These are phyloP conservation scores for Kurtzmaniella quercitrusa DNA, from an alignment of 1,139 yeast species.

Conservation along the genomic window DNA sequence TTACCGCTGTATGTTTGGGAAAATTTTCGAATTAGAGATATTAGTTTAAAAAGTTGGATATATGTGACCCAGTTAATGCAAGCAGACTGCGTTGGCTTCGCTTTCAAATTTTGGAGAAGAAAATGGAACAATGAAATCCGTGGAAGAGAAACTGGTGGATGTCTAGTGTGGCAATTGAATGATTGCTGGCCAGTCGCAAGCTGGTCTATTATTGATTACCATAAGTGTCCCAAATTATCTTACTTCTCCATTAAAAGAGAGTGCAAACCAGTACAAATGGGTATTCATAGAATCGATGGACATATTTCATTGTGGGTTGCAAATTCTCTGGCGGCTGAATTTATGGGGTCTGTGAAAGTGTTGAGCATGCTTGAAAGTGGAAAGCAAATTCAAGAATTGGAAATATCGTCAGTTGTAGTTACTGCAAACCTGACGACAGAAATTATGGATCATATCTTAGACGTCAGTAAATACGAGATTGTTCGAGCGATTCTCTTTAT, in stretches of 20 bases:
- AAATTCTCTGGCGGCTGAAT: constrained; percentile 21
- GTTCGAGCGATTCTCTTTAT: constrained; percentile 16
- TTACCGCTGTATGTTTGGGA: constrained; percentile 42
- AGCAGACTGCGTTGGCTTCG: constrained; percentile 44
- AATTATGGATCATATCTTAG: constrained; percentile 13
- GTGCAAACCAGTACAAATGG: constrained; percentile 28
- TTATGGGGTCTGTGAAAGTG: constrained; percentile 19
- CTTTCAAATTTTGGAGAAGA: constrained; percentile 43
- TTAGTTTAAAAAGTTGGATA: constrained; percentile 38
- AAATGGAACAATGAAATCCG: constrained; percentile 28
- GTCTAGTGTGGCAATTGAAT: constrained; percentile 48
- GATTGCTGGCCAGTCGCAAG: constrained; percentile 51
- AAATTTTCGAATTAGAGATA: constrained; percentile 27
- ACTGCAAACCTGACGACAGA: constrained; percentile 33
- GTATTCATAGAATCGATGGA: constrained; percentile 26
- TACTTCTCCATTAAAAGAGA: constrained; percentile 46
- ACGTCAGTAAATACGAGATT: constrained; percentile 15
- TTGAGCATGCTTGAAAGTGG: constrained; percentile 9
- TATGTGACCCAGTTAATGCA: constrained; percentile 49
- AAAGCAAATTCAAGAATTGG: constrained; percentile 11
- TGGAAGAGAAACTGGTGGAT: constrained; percentile 33
- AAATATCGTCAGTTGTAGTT: constrained; percentile 10
- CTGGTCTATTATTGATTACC: constrained; percentile 44
- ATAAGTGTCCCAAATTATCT: constrained; percentile 36
- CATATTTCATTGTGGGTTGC: constrained; percentile 42